A percentile compares a stretch with the other conserved stretches of the same genome.
These are phyloP conservation scores for Chalaropsis thielavioides DNA, from an alignment of 2,329 filamentous ascomycete species.

Conservation along the genomic window DNA sequence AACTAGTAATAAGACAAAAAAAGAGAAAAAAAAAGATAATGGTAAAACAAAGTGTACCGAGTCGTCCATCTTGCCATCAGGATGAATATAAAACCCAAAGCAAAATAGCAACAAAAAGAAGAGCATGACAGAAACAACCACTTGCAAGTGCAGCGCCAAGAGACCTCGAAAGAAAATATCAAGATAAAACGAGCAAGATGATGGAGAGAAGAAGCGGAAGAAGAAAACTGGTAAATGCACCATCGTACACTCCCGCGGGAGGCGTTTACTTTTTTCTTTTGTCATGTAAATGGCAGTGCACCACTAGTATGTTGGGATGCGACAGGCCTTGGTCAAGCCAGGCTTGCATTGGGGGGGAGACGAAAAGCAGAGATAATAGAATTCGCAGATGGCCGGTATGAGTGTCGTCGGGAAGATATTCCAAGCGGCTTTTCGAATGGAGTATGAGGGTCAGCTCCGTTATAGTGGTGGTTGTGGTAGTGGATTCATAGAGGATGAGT, in stretches of 20 bases:
- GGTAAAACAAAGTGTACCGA: slow-evolving; percentile 9
- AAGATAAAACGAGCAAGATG: background rate
- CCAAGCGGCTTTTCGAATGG: background rate
- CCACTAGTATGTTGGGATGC: background rate
- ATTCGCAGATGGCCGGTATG: background rate
- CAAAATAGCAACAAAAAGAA: background rate
- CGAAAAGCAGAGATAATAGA: too few relatives aligned
- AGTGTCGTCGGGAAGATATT: background rate
- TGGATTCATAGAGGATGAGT: background rate
- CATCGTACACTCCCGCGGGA: background rate
- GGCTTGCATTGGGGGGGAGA: too few relatives aligned
- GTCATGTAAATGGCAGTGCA: background rate
- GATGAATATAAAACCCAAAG: background rate
- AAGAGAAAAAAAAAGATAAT: slow-evolving; percentile 4
- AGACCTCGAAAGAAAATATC: background rate
- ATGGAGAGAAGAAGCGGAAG: background rate
- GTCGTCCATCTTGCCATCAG: slow-evolving; percentile 3
- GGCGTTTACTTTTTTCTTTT: background rate
- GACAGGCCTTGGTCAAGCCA: background rate
- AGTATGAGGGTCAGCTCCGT: background rate
- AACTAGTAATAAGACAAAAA: slow-evolving; percentile 10
- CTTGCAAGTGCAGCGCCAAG: background rate
- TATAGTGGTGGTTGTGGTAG: background rate
- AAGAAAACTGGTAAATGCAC: background rate
- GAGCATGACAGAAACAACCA: slow-evolving; percentile 1